phyloP scores from a whole-genome alignment of 148 eudicot genomes.

The Rhododendron mucronatum region DNA sequence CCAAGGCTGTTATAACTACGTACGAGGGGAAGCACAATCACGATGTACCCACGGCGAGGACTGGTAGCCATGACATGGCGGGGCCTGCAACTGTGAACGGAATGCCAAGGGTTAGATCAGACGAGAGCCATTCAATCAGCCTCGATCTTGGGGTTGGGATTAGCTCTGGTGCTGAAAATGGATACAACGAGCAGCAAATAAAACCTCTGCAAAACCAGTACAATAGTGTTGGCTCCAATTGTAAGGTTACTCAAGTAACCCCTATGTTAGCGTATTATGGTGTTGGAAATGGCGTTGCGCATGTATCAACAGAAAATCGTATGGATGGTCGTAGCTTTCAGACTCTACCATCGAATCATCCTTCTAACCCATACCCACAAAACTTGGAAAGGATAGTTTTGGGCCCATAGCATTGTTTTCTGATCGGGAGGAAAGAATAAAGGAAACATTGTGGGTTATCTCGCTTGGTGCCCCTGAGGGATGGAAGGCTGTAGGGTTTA shows the following conservation, averaged over 20 bases:
- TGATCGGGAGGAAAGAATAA: neutral
- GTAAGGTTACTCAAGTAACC: conserved; percentile 35
- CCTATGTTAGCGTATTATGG: conserved; percentile 46
- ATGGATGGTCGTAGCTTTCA: conserved; percentile 45
- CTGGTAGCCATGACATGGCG: conserved; percentile 7
- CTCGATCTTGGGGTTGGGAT: conserved; percentile 18
- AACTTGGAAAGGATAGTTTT: conserved; percentile 37
- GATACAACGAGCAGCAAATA: conserved; percentile 27
- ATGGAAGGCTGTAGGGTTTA: neutral
- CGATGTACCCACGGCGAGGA: conserved; percentile 13
- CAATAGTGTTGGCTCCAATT: conserved; percentile 25
- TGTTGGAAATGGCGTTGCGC: conserved; percentile 47
- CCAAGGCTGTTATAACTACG: conserved; percentile 28
- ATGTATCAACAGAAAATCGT: conserved; percentile 58
- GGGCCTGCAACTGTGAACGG: conserved; percentile 1
- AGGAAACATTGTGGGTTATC: neutral
- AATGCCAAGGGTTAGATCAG: conserved; percentile 6
- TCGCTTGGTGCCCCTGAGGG: neutral
- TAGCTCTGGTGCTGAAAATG: conserved; percentile 27
- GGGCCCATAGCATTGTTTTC: conserved; percentile 6
- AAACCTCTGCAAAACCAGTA: conserved; percentile 30
- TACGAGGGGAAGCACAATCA: conserved; percentile 29
- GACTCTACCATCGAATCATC: conserved; percentile 46
- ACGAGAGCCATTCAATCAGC: conserved; percentile 8
- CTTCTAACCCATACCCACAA: conserved; percentile 60